Evolutionary conservation across 331 rosid genomes (phyloP).

Genomic region (Quercus phellos): DNA sequence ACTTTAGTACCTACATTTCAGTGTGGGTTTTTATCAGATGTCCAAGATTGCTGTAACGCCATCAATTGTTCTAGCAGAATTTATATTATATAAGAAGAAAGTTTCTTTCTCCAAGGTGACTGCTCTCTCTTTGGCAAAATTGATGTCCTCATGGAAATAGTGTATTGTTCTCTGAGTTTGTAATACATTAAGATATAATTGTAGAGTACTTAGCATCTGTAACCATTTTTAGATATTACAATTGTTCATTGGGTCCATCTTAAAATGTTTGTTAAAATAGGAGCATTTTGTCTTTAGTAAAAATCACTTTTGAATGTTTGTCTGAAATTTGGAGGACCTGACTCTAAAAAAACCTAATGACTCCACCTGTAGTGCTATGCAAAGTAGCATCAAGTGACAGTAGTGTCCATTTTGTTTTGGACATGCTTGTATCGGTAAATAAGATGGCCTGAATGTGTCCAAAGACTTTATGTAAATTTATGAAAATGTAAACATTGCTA

Average conservation of each 20-base stretch:
- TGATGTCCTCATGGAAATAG: constrained; percentile 2
- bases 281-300: not conserved
- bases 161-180: not conserved
- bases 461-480: not conserved
- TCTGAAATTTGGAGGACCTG: not conserved
- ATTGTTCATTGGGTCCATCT: not conserved
- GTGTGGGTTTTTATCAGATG: constrained; percentile 99
- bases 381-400: not conserved
- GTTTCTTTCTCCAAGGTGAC: constrained; percentile 75
- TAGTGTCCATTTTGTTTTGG: not conserved
- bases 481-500: not conserved
- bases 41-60: constrained; percentile 96
- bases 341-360: not conserved
- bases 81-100: constrained; percentile 59
- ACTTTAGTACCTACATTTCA: constrained; percentile 47
- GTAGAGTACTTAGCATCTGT: not conserved
- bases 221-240: not conserved
- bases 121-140: constrained; percentile 12
- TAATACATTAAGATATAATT: not conserved
- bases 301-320: not conserved
- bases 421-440: not conserved
- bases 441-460: not conserved
- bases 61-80: constrained; percentile 87
- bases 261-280: not conserved
- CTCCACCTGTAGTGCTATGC: not conserved